Evolutionary conservation across 495 filamentous ascomycete species (phyloP).

Genomic region (Tuber brumale): DNA sequence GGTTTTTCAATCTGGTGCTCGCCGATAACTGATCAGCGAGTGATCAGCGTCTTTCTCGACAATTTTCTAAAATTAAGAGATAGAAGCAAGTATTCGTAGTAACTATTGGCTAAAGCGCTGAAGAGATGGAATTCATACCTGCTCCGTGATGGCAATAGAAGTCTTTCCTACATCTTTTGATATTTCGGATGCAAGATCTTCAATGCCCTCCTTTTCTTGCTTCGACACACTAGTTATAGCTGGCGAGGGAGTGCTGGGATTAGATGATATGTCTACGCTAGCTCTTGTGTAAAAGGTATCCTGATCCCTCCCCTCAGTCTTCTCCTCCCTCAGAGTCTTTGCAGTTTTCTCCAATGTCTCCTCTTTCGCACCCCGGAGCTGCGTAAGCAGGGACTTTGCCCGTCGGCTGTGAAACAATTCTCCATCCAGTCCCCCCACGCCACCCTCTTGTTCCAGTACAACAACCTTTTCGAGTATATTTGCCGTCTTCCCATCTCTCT

Average conservation of each 20-base stretch:
- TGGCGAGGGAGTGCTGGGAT: conserved; percentile 3
- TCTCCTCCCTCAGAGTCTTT: conserved; percentile 41
- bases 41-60: conserved; percentile 7
- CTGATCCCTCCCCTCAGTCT: conserved; percentile 43
- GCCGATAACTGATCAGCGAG: conserved; percentile 21
- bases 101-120: conserved; percentile 2
- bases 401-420: conserved; percentile 22
- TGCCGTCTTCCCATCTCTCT: conserved; percentile 12
- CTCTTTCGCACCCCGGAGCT: neutral
- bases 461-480: conserved; percentile 16
- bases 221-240: neutral
- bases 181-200: conserved; percentile 37
- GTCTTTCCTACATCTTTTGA: conserved; percentile 29
- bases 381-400: conserved; percentile 18
- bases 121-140: conserved; percentile 32
- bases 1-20: conserved; percentile 17
- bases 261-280: conserved; percentile 33
- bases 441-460: neutral
- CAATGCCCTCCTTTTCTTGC: conserved; percentile 18
- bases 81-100: conserved; percentile 21
- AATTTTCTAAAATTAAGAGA: neutral
- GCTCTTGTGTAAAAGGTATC: conserved; percentile 45
- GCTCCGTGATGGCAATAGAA: conserved; percentile 19
- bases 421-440: neutral
- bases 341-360: conserved; percentile 34